phyloP scores from a whole-genome alignment of 257 asterid genomes.

The Ophiorrhiza pumila region DNA sequence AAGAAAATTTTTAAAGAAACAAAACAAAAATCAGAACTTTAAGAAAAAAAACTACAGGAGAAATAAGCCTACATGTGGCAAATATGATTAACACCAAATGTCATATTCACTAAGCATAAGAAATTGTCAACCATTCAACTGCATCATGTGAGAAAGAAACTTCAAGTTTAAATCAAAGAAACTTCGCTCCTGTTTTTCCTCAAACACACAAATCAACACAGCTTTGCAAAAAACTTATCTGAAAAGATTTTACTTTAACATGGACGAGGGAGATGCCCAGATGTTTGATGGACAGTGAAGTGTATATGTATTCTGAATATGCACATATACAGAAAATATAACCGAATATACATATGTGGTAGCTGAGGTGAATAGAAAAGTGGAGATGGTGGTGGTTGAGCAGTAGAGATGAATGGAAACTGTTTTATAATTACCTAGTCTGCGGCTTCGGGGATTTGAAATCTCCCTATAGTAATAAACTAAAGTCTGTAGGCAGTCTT shows the following conservation, averaged over 20 bases:
- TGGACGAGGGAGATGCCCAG: background rate
- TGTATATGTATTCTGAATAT: background rate
- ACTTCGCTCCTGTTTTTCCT: background rate
- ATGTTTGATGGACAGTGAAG: background rate
- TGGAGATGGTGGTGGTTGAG: no score
- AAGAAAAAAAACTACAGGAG: background rate
- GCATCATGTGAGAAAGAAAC: background rate
- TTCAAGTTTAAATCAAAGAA: no score
- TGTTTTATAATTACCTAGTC: background rate
- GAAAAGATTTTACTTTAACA: background rate
- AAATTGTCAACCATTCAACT: background rate
- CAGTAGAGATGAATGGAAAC: background rate
- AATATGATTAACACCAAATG: background rate
- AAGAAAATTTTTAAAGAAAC: slow-evolving; percentile 15
- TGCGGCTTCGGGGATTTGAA: background rate
- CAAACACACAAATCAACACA: background rate
- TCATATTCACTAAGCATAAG: background rate
- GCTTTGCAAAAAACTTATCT: background rate
- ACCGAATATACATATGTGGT: background rate
- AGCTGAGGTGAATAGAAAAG: background rate
- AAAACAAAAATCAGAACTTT: background rate
- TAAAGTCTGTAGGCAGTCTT: background rate
- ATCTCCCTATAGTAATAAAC: background rate
- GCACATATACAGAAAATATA: background rate
- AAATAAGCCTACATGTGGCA: background rate